phyloP scores from a whole-genome alignment of 441 rosid genomes.

The Arabidopsis hybrid region DNA sequence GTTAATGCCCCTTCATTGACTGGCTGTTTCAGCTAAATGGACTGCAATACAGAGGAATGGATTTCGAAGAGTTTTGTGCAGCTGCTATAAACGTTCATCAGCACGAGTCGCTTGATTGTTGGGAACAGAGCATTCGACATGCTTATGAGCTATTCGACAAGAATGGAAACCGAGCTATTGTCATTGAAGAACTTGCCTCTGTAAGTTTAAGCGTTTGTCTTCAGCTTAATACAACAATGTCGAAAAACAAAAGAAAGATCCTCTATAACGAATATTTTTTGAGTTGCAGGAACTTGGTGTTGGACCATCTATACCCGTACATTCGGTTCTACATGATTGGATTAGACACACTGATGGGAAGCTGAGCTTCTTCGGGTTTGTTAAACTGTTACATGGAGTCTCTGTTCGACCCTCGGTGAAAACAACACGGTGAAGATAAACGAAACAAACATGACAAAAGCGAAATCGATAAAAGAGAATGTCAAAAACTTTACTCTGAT shows the following conservation, averaged over 20 bases:
- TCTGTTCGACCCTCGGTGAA: slow-evolving; percentile 63
- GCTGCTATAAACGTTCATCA: slow-evolving; percentile 88
- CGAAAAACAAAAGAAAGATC: background rate
- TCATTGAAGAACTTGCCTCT: slow-evolving; percentile 91
- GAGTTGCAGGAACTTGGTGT: slow-evolving; percentile 87
- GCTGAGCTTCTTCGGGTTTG: slow-evolving; percentile 87
- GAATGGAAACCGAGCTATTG: slow-evolving; percentile 82
- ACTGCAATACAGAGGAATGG: slow-evolving; percentile 83
- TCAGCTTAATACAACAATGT: slow-evolving; percentile 5
- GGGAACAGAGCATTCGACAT: slow-evolving; percentile 79
- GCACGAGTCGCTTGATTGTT: slow-evolving; percentile 76
- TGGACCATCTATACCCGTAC: slow-evolving; percentile 84
- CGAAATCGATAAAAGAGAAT: background rate
- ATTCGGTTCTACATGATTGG: slow-evolving; percentile 86
- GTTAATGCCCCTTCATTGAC: background rate
- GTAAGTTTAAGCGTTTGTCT: slow-evolving; percentile 52
- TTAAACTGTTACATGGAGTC: slow-evolving; percentile 79
- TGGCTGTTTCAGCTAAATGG: slow-evolving; percentile 60
- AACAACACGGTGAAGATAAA: slow-evolving; percentile 48
- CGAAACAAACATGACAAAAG: background rate
- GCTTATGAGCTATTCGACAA: slow-evolving; percentile 83
- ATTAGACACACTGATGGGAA: slow-evolving; percentile 86
- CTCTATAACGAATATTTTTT: background rate
- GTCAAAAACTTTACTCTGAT: slow-evolving; percentile 20
- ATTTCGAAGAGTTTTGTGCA: slow-evolving; percentile 92